Base-by-base conservation (phyloP, 331 rosid genomes). In the Telfairia occidentalis region DNA sequence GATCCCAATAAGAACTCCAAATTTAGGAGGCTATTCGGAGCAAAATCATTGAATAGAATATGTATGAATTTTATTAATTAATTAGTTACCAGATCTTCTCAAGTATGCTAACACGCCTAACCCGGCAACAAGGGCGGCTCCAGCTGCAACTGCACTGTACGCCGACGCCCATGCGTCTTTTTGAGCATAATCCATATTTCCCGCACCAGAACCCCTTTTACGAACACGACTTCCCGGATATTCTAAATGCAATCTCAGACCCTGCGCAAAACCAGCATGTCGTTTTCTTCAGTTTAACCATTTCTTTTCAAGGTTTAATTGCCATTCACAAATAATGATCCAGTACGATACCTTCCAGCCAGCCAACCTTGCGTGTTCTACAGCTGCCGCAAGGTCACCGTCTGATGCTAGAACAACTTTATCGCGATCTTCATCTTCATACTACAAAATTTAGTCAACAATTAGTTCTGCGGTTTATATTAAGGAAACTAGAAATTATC, bases 401-500 rank as follows among this genome's bases (percentile, higher is more conserved):
- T 95, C 99, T 26, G 97, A 89, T 82, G 96, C 96, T 80, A 95
- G 80, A n/a, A 95, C 83, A 69, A 95, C 88, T 83, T 85, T 89
- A 69, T 95, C 99, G 43, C 76, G 90, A 77, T 95, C 99, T 83
- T 92, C 99, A 61, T 95, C 99, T 85, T 95, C 99, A 21, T 95
- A 95, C 99, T 95, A 75, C 73, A 81, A 71, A 63, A 78, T 65
- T 40, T 82, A 29, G 48, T 9, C 35, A 67, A 30, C 72, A 64
- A 57, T 81, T 75, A 78, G 67, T 57, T 58, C 5, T 4, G 37
- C 37, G 3, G 23, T 48, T 23, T 72, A 32, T 29, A 4, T n/a
- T 9, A 7, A 30, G 26, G 38, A 53, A 55, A 42, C 16, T n/a
- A 18, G 12, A 55, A 7, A 15, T 26, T 24, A 37, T 55, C 34